Evolutionary conservation across 1,284 basidiomycete species (phyloP).

Genomic region (Thecaphora thlaspeos): DNA sequence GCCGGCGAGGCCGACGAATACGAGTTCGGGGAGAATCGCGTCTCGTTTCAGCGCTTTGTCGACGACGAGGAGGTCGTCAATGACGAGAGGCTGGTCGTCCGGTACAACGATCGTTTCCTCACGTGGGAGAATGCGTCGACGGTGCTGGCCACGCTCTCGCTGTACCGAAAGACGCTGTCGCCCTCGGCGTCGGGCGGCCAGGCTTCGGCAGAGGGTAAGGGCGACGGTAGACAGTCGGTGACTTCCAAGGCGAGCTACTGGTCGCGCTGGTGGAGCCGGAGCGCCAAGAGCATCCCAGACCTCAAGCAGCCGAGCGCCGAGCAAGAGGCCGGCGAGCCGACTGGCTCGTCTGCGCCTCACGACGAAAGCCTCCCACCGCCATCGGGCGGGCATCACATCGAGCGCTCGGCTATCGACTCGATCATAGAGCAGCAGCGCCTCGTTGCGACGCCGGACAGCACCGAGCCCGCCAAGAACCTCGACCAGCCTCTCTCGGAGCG

Average conservation of each 20-base stretch:
- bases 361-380: background rate
- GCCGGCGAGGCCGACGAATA: slow-evolving; percentile 51
- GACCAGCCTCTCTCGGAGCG: no score
- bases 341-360: background rate
- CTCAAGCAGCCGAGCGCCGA: slow-evolving; percentile 14
- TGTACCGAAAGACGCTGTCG: slow-evolving; percentile 39
- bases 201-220: slow-evolving; percentile 54
- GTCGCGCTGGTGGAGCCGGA: slow-evolving; percentile 51
- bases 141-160: slow-evolving; percentile 61
- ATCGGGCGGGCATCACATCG: slow-evolving; percentile 1
- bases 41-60: slow-evolving; percentile 63
- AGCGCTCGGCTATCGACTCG: slow-evolving; percentile 34
- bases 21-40: slow-evolving; percentile 59
- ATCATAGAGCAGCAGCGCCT: slow-evolving; percentile 15
- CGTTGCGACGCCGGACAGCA: no score
- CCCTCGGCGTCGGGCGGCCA: slow-evolving; percentile 7
- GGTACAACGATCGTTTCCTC: slow-evolving; percentile 61
- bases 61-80: slow-evolving; percentile 61
- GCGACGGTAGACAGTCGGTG: slow-evolving; percentile 33
- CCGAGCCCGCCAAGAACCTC: no score
- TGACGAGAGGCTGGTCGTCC: slow-evolving; percentile 61
- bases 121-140: slow-evolving; percentile 62
- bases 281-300: slow-evolving; percentile 31
- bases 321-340: background rate
- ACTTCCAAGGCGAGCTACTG: slow-evolving; percentile 33